Evolutionary conservation across 75 land plant species (phyloP).

Genomic region (Adiantum capillusveneris): DNA sequence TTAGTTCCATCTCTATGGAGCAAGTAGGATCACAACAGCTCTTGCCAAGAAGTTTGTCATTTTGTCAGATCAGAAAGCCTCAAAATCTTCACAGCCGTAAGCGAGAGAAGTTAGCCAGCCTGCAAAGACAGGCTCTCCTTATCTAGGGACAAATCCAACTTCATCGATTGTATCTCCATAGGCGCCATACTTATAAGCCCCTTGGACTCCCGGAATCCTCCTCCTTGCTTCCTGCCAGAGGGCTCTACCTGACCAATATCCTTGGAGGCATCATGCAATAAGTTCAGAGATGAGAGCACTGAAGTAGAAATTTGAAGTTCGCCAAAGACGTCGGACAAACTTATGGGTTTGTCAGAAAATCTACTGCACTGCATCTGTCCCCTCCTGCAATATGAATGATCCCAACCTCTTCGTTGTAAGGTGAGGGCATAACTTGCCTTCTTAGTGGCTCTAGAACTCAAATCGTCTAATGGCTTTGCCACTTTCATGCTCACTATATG

Average conservation of each 20-base stretch:
- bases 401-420: conserved; percentile 80
- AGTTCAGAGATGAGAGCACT: conserved; percentile 62
- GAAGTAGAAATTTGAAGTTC: conserved; percentile 40
- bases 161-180: conserved; percentile 94
- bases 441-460: conserved; percentile 15
- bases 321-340: conserved; percentile 56
- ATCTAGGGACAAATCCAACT: conserved; percentile 17
- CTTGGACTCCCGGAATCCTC: conserved; percentile 22
- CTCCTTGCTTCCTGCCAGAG: conserved; percentile 34
- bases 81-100: too few species aligned
- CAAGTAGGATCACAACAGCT: too few species aligned
- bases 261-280: conserved; percentile 58
- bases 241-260: conserved; percentile 37
- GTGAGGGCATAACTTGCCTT: conserved; percentile 49
- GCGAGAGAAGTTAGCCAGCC: too few species aligned
- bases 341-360: conserved; percentile 37
- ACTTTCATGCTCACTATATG: conserved; percentile 81
- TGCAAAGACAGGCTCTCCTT: too few species aligned
- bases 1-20: too few species aligned
- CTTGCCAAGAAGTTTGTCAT: too few species aligned
- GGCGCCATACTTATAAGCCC: conserved; percentile 57
- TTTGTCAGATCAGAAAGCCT: too few species aligned
- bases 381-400: conserved; percentile 49
- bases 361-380: conserved; percentile 41
- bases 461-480: conserved; percentile 40